Evolutionary conservation across 2,329 filamentous ascomycete species (phyloP), one percentile per base, ranked within the genome.

Genomic region (Calcarisporium arbuscula): DNA sequence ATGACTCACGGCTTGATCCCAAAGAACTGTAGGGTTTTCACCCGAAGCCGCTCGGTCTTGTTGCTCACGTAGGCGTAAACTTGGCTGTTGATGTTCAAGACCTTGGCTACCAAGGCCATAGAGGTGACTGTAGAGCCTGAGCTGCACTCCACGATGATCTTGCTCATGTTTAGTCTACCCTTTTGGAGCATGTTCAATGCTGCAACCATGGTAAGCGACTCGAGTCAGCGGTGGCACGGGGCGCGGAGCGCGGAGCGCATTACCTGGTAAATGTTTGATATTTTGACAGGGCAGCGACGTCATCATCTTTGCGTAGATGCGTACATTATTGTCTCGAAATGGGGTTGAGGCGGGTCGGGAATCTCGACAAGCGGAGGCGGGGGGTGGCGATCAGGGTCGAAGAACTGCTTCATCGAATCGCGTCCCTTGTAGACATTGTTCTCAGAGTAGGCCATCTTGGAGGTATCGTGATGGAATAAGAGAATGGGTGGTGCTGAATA

Each of bases 271-370:
- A 14, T 71, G 67, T 48, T 80, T 80, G 43, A 80, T 72, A 33
- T 80, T 80, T 38, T 77, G 72, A 10, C 74, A 71, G 1, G 76
- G 75, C 40, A 73, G 70, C 59, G 70, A 70, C 3, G 71, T 74
- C 66, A 80, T 72, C 69, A 80, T 73, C 54, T 80, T 80, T 21
- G 76, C 76, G 41, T 77, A 79, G 40, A 80, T 77, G 16, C 72
- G 68, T 4, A 80, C 70, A 2, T 71, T 70, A 66, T 80, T 67
- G 15, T 63, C 42, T 31, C 66, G 59, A 42, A 67, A 75, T 1
- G n/a, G 73, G 73, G 40, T 80, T 80, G 30, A 80, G 58, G 23
- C 57, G n/a, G 57, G 19, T 61, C 59, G 4, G 75, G 75, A 8
- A 80, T 58, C 53, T 80, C 76, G 12, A 80, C 71, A 3, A 80